Conservation (phyloP, 305 asterid genomes). For the Fraxinus sp. region DNA sequence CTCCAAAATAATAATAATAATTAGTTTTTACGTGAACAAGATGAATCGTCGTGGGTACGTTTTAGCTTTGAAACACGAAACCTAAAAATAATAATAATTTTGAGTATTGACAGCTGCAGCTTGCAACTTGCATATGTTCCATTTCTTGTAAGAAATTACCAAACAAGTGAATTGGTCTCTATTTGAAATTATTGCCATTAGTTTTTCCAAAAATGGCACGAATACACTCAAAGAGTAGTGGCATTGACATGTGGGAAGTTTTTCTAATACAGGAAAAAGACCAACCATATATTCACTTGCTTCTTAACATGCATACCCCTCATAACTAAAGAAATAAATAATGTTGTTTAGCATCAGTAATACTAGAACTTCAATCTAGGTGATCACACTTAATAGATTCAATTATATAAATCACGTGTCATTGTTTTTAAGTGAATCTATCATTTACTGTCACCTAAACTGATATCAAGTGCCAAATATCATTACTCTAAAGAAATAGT, state of each 20-base stretch:
- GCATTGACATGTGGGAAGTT: conserved; percentile 15
- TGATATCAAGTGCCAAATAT: too few species aligned
- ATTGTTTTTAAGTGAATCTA: too few species aligned
- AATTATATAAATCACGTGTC: too few species aligned
- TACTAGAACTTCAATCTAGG: too few species aligned
- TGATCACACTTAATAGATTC: too few species aligned
- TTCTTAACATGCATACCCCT: conserved; percentile 3
- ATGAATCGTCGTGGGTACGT: not conserved
- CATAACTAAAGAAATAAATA: too few species aligned
- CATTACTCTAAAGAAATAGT: not conserved
- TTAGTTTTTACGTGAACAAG: not conserved
- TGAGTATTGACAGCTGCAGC: not conserved
- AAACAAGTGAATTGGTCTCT: not conserved
- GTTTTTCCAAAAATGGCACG: conserved; percentile 10
- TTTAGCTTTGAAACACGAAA: not conserved
- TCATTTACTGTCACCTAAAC: too few species aligned
- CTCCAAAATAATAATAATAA: too few species aligned
- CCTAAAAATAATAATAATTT: not conserved
- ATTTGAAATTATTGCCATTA: not conserved
- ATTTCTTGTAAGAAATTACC: conserved; percentile 14
- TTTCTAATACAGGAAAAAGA: conserved; percentile 3
- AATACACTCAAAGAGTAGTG: conserved; percentile 6
- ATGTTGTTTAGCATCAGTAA: too few species aligned
- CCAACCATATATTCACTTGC: conserved; percentile 20
- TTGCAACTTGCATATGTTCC: conserved; percentile 17